Percentiles rank a stretch among this genome's conserved stretches.
Evolutionary conservation across 2,329 filamentous ascomycete genomes (phyloP).

Genomic region (Aspergillus puulaauensis): DNA sequence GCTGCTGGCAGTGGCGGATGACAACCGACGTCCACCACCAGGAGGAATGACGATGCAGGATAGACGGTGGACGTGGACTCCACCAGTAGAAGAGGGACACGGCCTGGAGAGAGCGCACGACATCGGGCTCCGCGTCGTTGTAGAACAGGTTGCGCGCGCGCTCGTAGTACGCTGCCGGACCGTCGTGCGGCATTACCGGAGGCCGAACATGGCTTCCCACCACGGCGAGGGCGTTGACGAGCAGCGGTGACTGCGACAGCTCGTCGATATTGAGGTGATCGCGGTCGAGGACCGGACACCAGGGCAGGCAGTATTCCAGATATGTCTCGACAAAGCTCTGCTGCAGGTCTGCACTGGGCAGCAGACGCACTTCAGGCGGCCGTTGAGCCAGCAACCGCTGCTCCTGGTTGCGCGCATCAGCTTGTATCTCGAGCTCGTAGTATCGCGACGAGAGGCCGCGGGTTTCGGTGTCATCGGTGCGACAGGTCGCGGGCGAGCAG

Average conservation of each 20-base stretch:
- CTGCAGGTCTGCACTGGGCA: slow-evolving; percentile 10
- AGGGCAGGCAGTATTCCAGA: slow-evolving; percentile 10
- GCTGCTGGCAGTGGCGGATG: slow-evolving; percentile 47
- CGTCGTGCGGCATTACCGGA: slow-evolving; percentile 41
- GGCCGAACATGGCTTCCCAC: slow-evolving; percentile 45
- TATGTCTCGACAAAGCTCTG: slow-evolving; percentile 16
- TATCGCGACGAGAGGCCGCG: slow-evolving; percentile 6
- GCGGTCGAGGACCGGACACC: slow-evolving; percentile 13
- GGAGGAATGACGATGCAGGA: slow-evolving; percentile 41
- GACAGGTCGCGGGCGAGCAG: slow-evolving; percentile 2
- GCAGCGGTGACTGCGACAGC: slow-evolving; percentile 7
- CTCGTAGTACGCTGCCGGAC: slow-evolving; percentile 42
- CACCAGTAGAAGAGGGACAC: slow-evolving; percentile 48
- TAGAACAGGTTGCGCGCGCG: slow-evolving; percentile 43
- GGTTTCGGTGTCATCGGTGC: slow-evolving; percentile 6
- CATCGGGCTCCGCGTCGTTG: slow-evolving; percentile 41
- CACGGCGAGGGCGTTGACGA: slow-evolving; percentile 36
- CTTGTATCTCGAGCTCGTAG: slow-evolving; percentile 14
- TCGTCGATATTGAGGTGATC: slow-evolving; percentile 5
- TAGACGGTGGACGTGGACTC: slow-evolving; percentile 39
- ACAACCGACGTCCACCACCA: slow-evolving; percentile 50
- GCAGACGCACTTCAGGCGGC: background rate
- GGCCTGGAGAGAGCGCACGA: slow-evolving; percentile 37
- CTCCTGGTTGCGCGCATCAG: slow-evolving; percentile 9
- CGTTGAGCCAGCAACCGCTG: slow-evolving; percentile 4